Base-by-base conservation (phyloP, 345 rosid genomes). In the Bruguiera sexangula region DNA sequence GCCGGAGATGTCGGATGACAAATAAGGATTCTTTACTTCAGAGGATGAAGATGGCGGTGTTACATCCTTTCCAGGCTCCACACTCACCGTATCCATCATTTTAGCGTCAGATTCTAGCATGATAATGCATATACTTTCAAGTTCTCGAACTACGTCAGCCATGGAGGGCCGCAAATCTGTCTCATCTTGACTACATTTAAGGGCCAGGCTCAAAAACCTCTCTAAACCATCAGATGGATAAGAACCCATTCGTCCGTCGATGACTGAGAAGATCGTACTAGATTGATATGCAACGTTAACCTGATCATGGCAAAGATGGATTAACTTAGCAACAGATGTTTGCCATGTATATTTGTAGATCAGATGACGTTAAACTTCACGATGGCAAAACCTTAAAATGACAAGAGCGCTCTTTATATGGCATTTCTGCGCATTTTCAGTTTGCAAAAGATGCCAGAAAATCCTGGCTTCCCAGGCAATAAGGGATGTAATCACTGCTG, bases 181-280 rank as follows among this genome's bases (percentile, higher is more conserved):
- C 75, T 90, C 91, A 0, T 87, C 96, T 69, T 80, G 76, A 83
- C 96, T 85, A 68, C 99, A 89, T 63, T 81, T 83, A 56, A 95
- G 69, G 16, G 96, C 99, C 73, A 95, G 76, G 22, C 64, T 84
- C 70, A 87, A 77, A 65, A 95, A 88, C 84, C 75, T 92, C 82
- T 90, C 96, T 22, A 92, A 71, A 59, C 97, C 88, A 69, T 95
- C 93, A 0, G 83, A 77, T 55, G 97, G 97, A 79, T 87, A 91
- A n/a, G 96, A 86, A n/a, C 92, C 93, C 99, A 95, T 92, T 67
- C 80, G 76, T 20, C 76, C 85, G 73, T 95, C 99, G 9, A 95
- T 85, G 1, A 80, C 75, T 4, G 99, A 92, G 86, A 85, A 79
- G 70, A 89, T 83, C 84, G 76, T 81, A 34, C 97, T 90, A 5